phyloP scores from a whole-genome alignment of 331 rosid genomes.

The Malus hybrid region DNA sequence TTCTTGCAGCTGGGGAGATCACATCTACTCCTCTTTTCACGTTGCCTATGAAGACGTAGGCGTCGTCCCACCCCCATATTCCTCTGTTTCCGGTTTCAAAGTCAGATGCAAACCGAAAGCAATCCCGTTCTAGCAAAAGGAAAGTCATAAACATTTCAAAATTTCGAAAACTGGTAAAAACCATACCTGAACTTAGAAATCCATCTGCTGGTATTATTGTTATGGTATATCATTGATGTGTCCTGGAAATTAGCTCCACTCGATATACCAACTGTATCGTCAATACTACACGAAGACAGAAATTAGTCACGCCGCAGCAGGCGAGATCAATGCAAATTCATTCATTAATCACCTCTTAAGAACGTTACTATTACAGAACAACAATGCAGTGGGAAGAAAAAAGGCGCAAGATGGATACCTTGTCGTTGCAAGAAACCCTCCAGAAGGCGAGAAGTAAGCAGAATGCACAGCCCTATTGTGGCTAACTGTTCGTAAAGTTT shows the following conservation, averaged over 20 bases:
- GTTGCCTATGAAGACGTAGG: conserved; percentile 64
- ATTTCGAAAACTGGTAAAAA: conserved; percentile 6
- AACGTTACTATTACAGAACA: not conserved
- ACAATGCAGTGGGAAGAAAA: not conserved
- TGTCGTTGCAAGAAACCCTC: conserved; percentile 68
- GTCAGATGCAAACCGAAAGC: no score
- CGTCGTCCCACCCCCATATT: conserved; percentile 94
- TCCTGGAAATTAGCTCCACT: conserved; percentile 56
- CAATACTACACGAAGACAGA: conserved; percentile 46
- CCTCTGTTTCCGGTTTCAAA: conserved; percentile 45
- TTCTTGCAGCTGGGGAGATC: conserved; percentile 39
- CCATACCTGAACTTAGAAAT: conserved; percentile 66
- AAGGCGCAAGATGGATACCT: conserved; percentile 24
- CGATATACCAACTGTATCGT: conserved; percentile 58
- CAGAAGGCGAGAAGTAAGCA: conserved; percentile 88
- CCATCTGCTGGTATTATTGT: conserved; percentile 75
- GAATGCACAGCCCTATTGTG: conserved; percentile 72
- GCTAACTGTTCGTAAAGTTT: conserved; percentile 40
- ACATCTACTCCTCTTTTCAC: conserved; percentile 81
- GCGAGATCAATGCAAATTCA: not conserved
- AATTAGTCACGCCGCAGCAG: conserved; percentile 1
- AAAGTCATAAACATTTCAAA: not conserved
- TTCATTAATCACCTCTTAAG: not conserved
- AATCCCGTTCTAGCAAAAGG: not conserved
- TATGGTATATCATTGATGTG: conserved; percentile 30